Conservation (phyloP, 371 early-diverging fungal species). For the Mucor indicus region DNA sequence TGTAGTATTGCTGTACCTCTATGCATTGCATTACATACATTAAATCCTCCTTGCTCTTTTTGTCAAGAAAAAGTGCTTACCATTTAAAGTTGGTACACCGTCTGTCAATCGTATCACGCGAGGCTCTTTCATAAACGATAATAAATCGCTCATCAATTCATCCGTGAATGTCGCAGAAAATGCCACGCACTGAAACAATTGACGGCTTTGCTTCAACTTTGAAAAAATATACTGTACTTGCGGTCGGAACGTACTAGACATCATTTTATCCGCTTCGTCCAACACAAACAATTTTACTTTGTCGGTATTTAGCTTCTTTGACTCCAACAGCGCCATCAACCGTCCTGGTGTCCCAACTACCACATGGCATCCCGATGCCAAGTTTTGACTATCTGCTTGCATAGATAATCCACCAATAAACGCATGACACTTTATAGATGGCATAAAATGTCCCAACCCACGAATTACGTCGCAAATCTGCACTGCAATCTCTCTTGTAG, state of each 20-base stretch:
- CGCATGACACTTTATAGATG: conserved; percentile 54
- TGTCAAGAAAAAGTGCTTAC: conserved; percentile 25
- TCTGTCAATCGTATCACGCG: conserved; percentile 56
- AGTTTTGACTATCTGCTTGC: conserved; percentile 62
- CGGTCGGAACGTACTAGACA: conserved; percentile 47
- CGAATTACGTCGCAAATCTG: conserved; percentile 83
- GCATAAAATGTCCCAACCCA: conserved; percentile 46
- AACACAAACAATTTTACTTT: conserved; percentile 82
- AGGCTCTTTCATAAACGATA: conserved; percentile 43
- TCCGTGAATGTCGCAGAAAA: conserved; percentile 67
- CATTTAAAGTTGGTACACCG: conserved; percentile 56
- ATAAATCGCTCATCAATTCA: conserved; percentile 35
- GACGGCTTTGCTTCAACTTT: conserved; percentile 14
- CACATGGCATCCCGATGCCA: conserved; percentile 70
- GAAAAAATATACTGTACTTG: conserved; percentile 33
- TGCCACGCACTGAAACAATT: conserved; percentile 53
- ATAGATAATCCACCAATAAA: conserved; percentile 87
- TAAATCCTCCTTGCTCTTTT: neutral
- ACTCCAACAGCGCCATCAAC: conserved; percentile 74
- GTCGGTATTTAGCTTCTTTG: conserved; percentile 57
- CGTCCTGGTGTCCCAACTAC: conserved; percentile 94
- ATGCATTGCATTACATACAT: neutral
- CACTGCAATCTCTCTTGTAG: conserved; percentile 90
- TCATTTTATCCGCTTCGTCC: conserved; percentile 96
- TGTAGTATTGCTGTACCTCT: conserved; percentile 61